phyloP scores from a whole-genome alignment of 2,329 filamentous ascomycete species.

The Talaromyces sp. region DNA sequence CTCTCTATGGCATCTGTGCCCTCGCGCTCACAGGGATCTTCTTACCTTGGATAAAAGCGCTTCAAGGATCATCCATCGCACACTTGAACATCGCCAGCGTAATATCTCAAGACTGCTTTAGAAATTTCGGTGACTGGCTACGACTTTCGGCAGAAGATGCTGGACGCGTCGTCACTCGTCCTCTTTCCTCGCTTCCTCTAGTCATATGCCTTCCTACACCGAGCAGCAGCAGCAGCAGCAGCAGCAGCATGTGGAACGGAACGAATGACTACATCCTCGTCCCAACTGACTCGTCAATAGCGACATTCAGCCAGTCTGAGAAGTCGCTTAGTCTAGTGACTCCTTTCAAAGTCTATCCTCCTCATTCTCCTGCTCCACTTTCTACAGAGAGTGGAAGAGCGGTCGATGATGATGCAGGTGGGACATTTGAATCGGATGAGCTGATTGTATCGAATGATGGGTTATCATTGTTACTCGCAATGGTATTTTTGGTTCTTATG shows the following conservation, averaged over 20 bases:
- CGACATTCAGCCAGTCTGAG: not conserved
- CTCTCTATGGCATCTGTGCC: conserved; percentile 1
- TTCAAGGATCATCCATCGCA: not conserved
- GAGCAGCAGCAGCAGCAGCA: not conserved
- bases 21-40: not conserved
- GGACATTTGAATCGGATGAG: not conserved
- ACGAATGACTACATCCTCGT: not conserved
- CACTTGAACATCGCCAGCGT: not conserved
- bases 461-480: not conserved
- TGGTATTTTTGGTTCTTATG: not conserved
- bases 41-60: not conserved
- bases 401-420: not conserved
- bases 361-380: not conserved
- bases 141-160: not conserved
- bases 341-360: not conserved
- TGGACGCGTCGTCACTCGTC: not conserved
- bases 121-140: not conserved
- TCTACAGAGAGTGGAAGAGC: not conserved
- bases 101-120: not conserved
- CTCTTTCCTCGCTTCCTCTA: not conserved
- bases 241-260: not conserved
- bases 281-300: not conserved
- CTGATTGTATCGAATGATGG: not conserved
- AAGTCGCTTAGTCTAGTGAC: not conserved
- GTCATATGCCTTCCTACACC: not conserved